Conservation (phyloP, 225 moss, liverwort and hornwort genomes). For the Bryoerythrophyllum caledonicum region DNA sequence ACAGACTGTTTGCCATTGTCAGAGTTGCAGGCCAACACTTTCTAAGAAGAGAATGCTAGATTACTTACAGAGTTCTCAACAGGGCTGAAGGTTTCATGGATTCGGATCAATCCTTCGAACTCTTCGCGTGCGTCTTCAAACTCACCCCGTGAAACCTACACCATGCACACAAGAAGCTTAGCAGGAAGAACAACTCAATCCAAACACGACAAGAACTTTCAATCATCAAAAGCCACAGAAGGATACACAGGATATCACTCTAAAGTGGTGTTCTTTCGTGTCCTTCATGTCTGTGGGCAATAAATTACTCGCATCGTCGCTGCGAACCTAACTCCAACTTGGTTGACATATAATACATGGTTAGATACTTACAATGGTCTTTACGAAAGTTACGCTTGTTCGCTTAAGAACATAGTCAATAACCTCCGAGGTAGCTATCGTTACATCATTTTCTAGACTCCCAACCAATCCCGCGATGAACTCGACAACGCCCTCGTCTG, state of each 20-base stretch:
- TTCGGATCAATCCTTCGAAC: slow-evolving; percentile 47
- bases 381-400: slow-evolving; percentile 74
- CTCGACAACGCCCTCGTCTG: slow-evolving; percentile 57
- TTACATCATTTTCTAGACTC: slow-evolving; percentile 70
- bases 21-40: neutral
- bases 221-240: neutral
- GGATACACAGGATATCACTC: neutral
- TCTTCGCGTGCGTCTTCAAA: slow-evolving; percentile 39
- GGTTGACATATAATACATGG: neutral
- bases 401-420: slow-evolving; percentile 81
- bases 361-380: slow-evolving; percentile 59
- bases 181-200: neutral
- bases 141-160: slow-evolving; percentile 42
- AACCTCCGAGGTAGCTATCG: slow-evolving; percentile 80
- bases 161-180: neutral
- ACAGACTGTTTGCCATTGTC: neutral
- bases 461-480: slow-evolving; percentile 75
- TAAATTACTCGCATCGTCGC: too few relatives aligned
- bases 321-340: slow-evolving; percentile 6
- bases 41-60: neutral
- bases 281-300: neutral
- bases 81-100: slow-evolving; percentile 47
- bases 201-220: neutral
- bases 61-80: slow-evolving; percentile 44
- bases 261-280: neutral